Base-by-base conservation (phyloP, 768 basidiomycete species). In the Amyloporia xantha region DNA sequence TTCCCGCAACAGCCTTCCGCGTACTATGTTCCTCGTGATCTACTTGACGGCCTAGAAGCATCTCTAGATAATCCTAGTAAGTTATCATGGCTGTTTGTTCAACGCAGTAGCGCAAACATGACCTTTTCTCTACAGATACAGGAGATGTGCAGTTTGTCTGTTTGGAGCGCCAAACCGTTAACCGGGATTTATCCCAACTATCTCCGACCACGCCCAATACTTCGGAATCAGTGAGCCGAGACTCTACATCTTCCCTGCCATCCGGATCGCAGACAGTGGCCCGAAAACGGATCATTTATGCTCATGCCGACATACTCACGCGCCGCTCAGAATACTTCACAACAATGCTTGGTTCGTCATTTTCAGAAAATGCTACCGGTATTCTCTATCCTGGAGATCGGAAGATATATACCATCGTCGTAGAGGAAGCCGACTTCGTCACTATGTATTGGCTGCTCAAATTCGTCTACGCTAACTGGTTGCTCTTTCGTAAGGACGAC, bases 381-480 rank as follows among this genome's bases (percentile, higher is more conserved):
- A 36, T 21, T 40, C 65, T 26, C 4, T 3, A 42, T 12, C 64
- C 67, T 2, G 76, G 73, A 20, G 77, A 80, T 55, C 68, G 81
- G 50, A 79, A 82, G 57, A 54, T 80, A 0, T 77, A 80, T 59
- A 83, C 78, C 1, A 65, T 89, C 42, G 69, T 84, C n/a, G 81
- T 89, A 5, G 82, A 88, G 54, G 86, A 89, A 62, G 84, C 84
- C 5, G 84, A 85, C 50, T 90, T 83, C 53, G 76, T 80, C 49
- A 88, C 86, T 0, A 74, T 88, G 3, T 88, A 86, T 59, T 89
- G 86, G 86, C 62, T 88, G 23, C 66, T 89, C 28, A 86, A 86
- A 61, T 87, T 75, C 64, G 78, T 84, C 48, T 90, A 89, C 54
- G 79, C 80, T 5, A 84, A 87, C 60, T 86, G 82, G 79, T 67